Evolutionary conservation across 1,139 yeast species (phyloP), one percentile per base, ranked within the genome.

Genomic region (Martiniozyma asiatica): DNA sequence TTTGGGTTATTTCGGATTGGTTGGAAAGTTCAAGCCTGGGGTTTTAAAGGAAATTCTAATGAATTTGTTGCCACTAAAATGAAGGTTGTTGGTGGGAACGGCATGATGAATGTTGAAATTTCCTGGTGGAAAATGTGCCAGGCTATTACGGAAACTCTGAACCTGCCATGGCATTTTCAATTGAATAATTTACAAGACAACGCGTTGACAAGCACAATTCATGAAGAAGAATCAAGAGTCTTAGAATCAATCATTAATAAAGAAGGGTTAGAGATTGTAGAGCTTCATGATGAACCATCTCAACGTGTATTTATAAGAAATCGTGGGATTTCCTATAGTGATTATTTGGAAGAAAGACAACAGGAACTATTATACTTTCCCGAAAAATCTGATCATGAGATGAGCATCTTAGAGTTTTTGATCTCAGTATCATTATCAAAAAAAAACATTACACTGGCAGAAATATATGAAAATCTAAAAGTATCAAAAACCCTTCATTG

Each of bases 111-210:
- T 4, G 22, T 26, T 2, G 64, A 58, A 34, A 30, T 58, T 3
- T 44, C 43, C 7, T 42, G 43, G 40, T 66, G 73, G 72, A 41
- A 38, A 13, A 43, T 43, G 7, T 44, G 55, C 6, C 25, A 65
- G 21, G 37, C 42, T 4, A 39, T 40, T 22, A 45, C 65, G 30
- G 13, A 20, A 1, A 33, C 47, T 6, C 30, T 54, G 12, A 26
- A 26, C 4, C 35, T 33, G 2, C 54, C 55, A 1, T 55, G 59
- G 60, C 38, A 11, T 47, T 50, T 21, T 29, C 38, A 2, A 42
- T 38, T 12, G 22, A 21, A 21, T 8, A 21, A 21, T n/a, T 4
- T 21, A 17, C 8, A 17, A 6, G 8, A 17, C 6, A 17, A 6
- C 7, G 18, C 8, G 18, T 6, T 17, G n/a, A n/a, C n/a, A n/a